Evolutionary conservation across 805 yeast genomes (phyloP), one percentile per base, ranked within the genome.

Genomic region (Saccharomycopsis amapae): DNA sequence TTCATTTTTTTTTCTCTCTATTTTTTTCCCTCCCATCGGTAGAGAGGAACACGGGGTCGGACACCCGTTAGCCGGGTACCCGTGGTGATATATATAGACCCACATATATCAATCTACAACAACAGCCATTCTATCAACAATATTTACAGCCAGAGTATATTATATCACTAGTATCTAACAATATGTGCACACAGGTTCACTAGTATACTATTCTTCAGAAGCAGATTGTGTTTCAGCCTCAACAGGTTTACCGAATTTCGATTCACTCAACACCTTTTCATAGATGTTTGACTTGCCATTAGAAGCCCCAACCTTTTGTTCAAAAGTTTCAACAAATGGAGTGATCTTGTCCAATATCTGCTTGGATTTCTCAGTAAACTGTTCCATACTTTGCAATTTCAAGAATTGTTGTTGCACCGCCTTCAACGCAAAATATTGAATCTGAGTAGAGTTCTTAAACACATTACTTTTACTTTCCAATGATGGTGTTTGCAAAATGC

Each of bases 371-470:
- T 30, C 38, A 12, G 15, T 38, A n/a, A 39, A 28, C 13, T 20
- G n/a, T 17, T 39, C 32, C 12, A 19, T 13, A 15, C 38, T 31
- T 2, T 17, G 15, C 17, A 38, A n/a, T 12, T 48, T 40, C n/a
- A 28, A 9, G 33, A 49, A 18, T 26, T 45, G 49, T 26, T 40
- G 41, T 4, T 42, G 28, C 17, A 49, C 28, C 5, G 39, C 49
- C 31, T 49, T 45, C 34, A 33, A 41, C 10, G 45, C 41, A 20
- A 49, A 25, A 24, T 44, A 45, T 12, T 38, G 37, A n/a, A 45
- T 37, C 18, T 45, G 49, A n/a, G 22, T 17, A 18, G 13, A 10
- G 25, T 20, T 15, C 13, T 17, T 18, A 9, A 37, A 37, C 7
- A n/a, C 20, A 10, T 7, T 19, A 24, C 13, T 19, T 20, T 34